These are phyloP conservation scores for Candida labiduridarum DNA, from an alignment of 1,139 yeast species.

Conservation along the genomic window DNA sequence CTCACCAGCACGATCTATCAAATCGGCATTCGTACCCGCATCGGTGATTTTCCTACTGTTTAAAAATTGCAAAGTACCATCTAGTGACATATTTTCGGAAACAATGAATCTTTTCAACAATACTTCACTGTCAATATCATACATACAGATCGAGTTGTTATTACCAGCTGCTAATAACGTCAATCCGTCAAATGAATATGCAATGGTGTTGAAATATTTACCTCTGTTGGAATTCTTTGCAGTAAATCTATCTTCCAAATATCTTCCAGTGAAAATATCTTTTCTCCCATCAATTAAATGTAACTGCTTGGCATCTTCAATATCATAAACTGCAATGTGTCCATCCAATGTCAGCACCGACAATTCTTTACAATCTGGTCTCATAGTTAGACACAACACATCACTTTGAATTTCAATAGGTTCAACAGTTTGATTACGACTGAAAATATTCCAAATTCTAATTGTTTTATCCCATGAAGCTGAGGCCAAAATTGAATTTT, in stretches of 20 bases:
- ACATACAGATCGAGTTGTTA: conserved; percentile 86
- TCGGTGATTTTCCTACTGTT: conserved; percentile 85
- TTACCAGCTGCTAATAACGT: conserved; percentile 91
- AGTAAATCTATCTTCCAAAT: conserved; percentile 77
- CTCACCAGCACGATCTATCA: conserved; percentile 85
- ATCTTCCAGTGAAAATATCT: conserved; percentile 88
- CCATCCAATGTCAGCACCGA: conserved; percentile 93
- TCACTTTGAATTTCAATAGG: conserved; percentile 87
- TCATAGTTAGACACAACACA: conserved; percentile 79
- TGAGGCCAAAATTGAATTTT: conserved; percentile 77
- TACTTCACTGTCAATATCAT: conserved; percentile 87
- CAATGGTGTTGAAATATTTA: conserved; percentile 77
- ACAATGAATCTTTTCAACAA: conserved; percentile 78
- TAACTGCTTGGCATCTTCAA: conserved; percentile 77
- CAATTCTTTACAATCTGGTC: conserved; percentile 90
- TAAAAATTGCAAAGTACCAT: conserved; percentile 81
- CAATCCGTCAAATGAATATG: conserved; percentile 88
- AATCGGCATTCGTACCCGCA: conserved; percentile 76
- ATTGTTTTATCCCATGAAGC: conserved; percentile 98
- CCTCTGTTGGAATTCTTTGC: conserved; percentile 83
- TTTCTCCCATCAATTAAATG: conserved; percentile 84
- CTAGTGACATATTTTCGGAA: conserved; percentile 85
- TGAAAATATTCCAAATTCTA: conserved; percentile 89
- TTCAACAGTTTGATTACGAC: conserved; percentile 83
- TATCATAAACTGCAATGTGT: conserved; percentile 79